Percentiles rank a stretch among this genome's conserved stretches.
Conservation (phyloP, 2,329 filamentous ascomycete genomes). For the Arthrobotrys conoides region DNA sequence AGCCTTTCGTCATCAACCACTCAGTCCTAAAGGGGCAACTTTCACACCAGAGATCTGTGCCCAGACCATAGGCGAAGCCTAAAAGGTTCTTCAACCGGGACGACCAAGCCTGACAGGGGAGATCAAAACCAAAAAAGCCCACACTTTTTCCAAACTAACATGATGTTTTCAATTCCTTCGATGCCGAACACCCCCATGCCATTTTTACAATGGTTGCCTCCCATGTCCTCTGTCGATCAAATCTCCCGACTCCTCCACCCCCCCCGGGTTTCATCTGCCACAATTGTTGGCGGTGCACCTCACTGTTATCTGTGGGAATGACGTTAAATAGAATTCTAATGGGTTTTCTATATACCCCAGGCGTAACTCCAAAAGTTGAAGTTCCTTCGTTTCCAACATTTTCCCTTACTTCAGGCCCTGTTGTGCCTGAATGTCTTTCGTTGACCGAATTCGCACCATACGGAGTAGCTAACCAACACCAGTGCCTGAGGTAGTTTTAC, state of each 20-base stretch:
- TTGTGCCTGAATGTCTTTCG: conserved; percentile 19
- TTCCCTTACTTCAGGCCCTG: conserved; percentile 15
- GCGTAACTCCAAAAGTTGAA: conserved; percentile 20
- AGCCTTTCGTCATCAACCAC: conserved; percentile 50
- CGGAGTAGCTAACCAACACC: neutral
- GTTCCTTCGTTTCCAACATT: conserved; percentile 20
- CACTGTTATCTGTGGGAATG: neutral
- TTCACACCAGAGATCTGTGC: conserved; percentile 22
- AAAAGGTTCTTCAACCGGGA: conserved; percentile 28
- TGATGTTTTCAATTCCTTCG: conserved; percentile 16
- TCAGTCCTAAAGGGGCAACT: conserved; percentile 49
- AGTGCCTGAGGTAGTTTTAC: neutral
- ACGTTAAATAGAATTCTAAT: conserved; percentile 12
- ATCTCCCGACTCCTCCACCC: conserved; percentile 32
- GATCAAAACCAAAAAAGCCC: conserved; percentile 2
- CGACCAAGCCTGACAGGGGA: conserved; percentile 22
- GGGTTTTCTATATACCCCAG: conserved; percentile 12
- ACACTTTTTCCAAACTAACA: conserved; percentile 18
- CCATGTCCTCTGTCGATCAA: conserved; percentile 32
- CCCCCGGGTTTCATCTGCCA: conserved; percentile 42
- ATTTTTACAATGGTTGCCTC: conserved; percentile 29
- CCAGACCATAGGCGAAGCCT: conserved; percentile 40
- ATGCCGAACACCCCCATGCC: conserved; percentile 26
- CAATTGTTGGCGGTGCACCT: conserved; percentile 42
- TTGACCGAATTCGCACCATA: conserved; percentile 17